These are phyloP conservation scores for Clavulina sp. DNA, from an alignment of 768 basidiomycete species.

Conservation along the genomic window DNA sequence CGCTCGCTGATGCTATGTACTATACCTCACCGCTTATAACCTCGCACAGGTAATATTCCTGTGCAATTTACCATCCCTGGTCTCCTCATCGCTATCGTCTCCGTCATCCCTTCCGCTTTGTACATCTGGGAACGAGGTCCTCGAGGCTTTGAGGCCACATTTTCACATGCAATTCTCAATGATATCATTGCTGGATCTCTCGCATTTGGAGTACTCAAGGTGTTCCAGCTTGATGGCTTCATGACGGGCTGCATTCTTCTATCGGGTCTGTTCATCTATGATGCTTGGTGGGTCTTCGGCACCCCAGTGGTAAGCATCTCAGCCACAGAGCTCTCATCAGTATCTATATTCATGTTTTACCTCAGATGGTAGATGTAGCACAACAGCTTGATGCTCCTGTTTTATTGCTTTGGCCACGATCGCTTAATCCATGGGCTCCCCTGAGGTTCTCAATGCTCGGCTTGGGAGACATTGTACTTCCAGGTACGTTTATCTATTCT, in stretches of 20 bases:
- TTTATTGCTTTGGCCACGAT: constrained; percentile 79
- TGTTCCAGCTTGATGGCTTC: constrained; percentile 88
- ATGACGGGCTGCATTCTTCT: constrained; percentile 69
- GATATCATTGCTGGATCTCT: constrained; percentile 64
- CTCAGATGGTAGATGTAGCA: constrained; percentile 85
- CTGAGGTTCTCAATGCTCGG: constrained; percentile 79
- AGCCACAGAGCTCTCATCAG: neutral
- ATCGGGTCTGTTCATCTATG: constrained; percentile 76
- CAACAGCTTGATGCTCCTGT: constrained; percentile 82
- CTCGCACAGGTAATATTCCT: neutral
- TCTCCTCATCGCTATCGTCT: constrained; percentile 22
- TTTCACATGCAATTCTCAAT: constrained; percentile 53
- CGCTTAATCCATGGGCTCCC: constrained; percentile 28
- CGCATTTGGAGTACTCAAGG: constrained; percentile 57
- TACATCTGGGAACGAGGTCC: too few species aligned
- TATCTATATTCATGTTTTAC: constrained; percentile 11
- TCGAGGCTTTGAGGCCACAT: constrained; percentile 23
- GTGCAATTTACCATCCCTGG: constrained; percentile 30
- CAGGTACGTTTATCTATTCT: constrained; percentile 21
- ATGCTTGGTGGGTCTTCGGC: constrained; percentile 91
- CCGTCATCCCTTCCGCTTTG: constrained; percentile 43
- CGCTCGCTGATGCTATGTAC: neutral
- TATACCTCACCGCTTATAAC: constrained; percentile 9
- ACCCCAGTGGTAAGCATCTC: constrained; percentile 44
- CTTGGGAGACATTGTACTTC: constrained; percentile 67